Evolutionary conservation across 2,329 filamentous ascomycete genomes (phyloP).

Genomic region (Eutypa lata): DNA sequence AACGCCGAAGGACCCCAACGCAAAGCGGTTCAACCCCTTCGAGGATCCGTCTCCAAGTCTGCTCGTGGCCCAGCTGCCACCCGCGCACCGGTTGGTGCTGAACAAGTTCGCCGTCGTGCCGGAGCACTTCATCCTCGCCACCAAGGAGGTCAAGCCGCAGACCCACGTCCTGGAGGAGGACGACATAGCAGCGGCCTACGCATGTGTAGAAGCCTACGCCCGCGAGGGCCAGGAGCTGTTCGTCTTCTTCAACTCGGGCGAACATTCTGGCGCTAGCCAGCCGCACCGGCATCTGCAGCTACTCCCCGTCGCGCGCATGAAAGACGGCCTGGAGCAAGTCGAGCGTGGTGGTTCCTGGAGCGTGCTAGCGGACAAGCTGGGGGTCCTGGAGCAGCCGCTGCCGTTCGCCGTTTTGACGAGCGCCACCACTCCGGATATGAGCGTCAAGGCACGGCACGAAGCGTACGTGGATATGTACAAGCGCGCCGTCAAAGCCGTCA

Average conservation of each 20-base stretch:
- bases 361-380: constrained; percentile 43
- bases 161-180: constrained; percentile 57
- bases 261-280: constrained; percentile 67
- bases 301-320: constrained; percentile 64
- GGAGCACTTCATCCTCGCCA: constrained; percentile 70
- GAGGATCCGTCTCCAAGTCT: constrained; percentile 52
- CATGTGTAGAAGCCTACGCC: constrained; percentile 57
- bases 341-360: constrained; percentile 38
- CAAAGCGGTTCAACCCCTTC: constrained; percentile 60
- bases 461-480: constrained; percentile 48
- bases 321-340: constrained; percentile 40
- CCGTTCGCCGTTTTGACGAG: constrained; percentile 47
- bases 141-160: constrained; percentile 61
- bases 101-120: constrained; percentile 74
- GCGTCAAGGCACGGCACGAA: constrained; percentile 33
- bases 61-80: constrained; percentile 52
- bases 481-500: constrained; percentile 30
- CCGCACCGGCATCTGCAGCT: constrained; percentile 71
- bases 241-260: constrained; percentile 69
- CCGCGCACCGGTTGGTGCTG: constrained; percentile 62
- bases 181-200: constrained; percentile 60
- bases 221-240: constrained; percentile 43
- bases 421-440: constrained; percentile 31
- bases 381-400: constrained; percentile 14
- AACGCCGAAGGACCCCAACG: constrained; percentile 31